Evolutionary conservation across 495 filamentous ascomycete genomes (phyloP).

Genomic region (Pseudotulostoma volvatum): DNA sequence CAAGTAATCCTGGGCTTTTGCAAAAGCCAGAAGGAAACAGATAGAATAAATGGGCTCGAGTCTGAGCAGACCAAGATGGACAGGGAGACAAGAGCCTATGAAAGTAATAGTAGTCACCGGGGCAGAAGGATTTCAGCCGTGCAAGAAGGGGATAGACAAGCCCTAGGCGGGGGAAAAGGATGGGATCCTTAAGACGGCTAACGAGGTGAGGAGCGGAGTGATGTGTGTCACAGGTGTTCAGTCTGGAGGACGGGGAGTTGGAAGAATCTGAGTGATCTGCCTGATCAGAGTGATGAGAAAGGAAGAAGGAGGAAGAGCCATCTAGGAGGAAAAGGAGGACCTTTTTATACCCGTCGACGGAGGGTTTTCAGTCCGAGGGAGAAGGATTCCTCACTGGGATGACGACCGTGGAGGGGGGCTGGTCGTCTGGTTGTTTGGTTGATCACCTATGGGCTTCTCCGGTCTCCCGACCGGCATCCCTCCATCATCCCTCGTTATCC

Average conservation of each 20-base stretch:
- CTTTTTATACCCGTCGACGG: slow-evolving; percentile 51
- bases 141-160: too few relatives aligned
- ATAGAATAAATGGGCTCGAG: too few relatives aligned
- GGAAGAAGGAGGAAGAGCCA: slow-evolving; percentile 35
- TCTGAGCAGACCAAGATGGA: slow-evolving; percentile 3
- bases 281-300: slow-evolving; percentile 34
- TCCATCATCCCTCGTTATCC: slow-evolving; percentile 26
- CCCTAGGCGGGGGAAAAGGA: too few relatives aligned
- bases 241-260: too few relatives aligned
- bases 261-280: too few relatives aligned
- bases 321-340: slow-evolving; percentile 25
- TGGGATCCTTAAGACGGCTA: too few relatives aligned
- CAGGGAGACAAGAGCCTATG: not conserved
- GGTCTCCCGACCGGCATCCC: slow-evolving; percentile 27
- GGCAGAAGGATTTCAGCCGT: too few relatives aligned
- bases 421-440: slow-evolving; percentile 23
- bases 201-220: too few relatives aligned
- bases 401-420: slow-evolving; percentile 9
- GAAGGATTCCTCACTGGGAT: slow-evolving; percentile 7
- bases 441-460: slow-evolving; percentile 34
- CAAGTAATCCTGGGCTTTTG: too few relatives aligned
- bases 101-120: too few relatives aligned
- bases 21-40: too few relatives aligned
- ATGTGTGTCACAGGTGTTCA: too few relatives aligned
- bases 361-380: slow-evolving; percentile 30